Evolutionary conservation across 805 yeast species (phyloP).

Genomic region (Kazachstania kunashirensis): DNA sequence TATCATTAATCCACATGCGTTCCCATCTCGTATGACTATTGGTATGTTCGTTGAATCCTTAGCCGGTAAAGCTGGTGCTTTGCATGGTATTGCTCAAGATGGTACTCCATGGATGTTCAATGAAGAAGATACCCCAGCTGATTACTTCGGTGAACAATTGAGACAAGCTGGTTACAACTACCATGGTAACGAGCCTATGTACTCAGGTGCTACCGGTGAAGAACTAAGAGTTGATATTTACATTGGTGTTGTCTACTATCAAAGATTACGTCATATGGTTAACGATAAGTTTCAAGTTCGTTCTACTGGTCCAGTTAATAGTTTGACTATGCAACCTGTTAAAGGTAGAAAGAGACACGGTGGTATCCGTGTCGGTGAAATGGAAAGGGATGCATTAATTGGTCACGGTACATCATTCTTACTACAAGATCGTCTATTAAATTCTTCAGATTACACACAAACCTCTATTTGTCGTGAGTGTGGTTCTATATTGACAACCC

Average conservation of each 20-base stretch:
- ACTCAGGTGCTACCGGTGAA: constrained; percentile 97
- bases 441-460: constrained; percentile 93
- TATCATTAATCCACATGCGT: constrained; percentile 96
- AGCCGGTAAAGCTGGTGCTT: constrained; percentile 98
- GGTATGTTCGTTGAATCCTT: constrained; percentile 98
- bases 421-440: constrained; percentile 86
- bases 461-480: constrained; percentile 83
- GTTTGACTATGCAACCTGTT: constrained; percentile 97
- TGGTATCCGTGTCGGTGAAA: constrained; percentile 99
- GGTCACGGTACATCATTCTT: constrained; percentile 97
- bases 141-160: constrained; percentile 92
- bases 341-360: constrained; percentile 98
- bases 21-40: constrained; percentile 99
- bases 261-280: constrained; percentile 98
- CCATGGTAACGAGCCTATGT: constrained; percentile 98
- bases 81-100: constrained; percentile 96
- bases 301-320: constrained; percentile 96
- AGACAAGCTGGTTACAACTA: constrained; percentile 83
- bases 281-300: constrained; percentile 99
- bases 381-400: constrained; percentile 98
- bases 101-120: constrained; percentile 93
- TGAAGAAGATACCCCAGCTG: constrained; percentile 93
- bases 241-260: constrained; percentile 94
- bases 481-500: constrained; percentile 86
- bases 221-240: constrained; percentile 93